These are phyloP conservation scores for Elaeagnus macrophylla DNA, from an alignment of 306 rosid genomes.

Conservation along the genomic window DNA sequence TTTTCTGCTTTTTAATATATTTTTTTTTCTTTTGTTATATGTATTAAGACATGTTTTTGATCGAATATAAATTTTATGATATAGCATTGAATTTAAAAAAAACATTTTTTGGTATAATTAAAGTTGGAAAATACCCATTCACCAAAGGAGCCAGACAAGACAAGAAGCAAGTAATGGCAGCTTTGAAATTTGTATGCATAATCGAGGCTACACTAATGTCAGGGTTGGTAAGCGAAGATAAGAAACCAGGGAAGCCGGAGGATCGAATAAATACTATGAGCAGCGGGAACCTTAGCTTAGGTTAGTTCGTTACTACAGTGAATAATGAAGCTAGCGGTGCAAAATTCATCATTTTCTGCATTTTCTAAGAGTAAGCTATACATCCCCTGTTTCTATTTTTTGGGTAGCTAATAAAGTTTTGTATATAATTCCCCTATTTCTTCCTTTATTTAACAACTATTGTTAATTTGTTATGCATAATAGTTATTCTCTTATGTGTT, in stretches of 20 bases:
- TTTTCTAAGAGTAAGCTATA: slow-evolving; percentile 38
- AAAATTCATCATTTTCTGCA: slow-evolving; percentile 24
- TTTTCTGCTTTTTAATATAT: no score
- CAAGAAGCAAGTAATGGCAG: slow-evolving; percentile 1
- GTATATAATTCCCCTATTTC: background rate
- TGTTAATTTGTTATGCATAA: background rate
- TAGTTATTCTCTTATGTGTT: background rate
- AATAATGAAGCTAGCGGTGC: slow-evolving; percentile 49
- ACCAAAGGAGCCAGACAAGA: background rate
- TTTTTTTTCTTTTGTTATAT: no score
- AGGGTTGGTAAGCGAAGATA: slow-evolving; percentile 7
- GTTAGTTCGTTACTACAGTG: slow-evolving; percentile 3
- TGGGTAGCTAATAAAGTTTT: slow-evolving; percentile 1
- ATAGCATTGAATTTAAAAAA: no score
- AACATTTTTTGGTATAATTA: background rate
- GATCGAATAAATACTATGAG: background rate
- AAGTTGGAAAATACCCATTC: no score
- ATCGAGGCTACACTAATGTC: background rate
- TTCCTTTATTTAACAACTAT: background rate
- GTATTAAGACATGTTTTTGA: no score
- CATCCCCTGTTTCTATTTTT: background rate
- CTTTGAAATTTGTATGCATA: background rate
- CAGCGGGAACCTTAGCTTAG: background rate
- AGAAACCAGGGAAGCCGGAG: background rate
- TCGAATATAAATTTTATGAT: no score